These are phyloP conservation scores for Annulohypoxylon maeteangense DNA, from an alignment of 495 filamentous ascomycete species.

Conservation along the genomic window DNA sequence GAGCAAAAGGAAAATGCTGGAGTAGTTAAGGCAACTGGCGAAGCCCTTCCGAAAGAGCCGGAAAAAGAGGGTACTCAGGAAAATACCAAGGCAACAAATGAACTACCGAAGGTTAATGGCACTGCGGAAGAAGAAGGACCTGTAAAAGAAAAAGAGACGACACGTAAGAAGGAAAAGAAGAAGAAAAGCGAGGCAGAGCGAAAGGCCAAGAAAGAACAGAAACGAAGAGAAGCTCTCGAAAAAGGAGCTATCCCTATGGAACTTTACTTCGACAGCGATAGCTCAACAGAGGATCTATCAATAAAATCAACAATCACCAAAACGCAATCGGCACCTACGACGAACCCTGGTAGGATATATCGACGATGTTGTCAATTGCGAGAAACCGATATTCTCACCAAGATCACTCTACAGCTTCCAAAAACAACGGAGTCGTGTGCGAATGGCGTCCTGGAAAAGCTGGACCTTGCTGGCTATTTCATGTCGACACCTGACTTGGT, in stretches of 20 bases:
- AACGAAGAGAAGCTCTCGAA: constrained; percentile 78
- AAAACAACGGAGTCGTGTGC: constrained; percentile 68
- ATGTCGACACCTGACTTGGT: constrained; percentile 84
- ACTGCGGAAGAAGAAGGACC: constrained; percentile 41
- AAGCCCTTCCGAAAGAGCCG: constrained; percentile 50
- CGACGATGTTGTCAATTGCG: constrained; percentile 92
- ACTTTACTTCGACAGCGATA: constrained; percentile 69
- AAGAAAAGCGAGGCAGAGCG: constrained; percentile 89
- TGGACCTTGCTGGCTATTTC: constrained; percentile 86
- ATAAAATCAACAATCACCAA: constrained; percentile 53
- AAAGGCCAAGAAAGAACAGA: constrained; percentile 86
- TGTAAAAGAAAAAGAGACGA: constrained; percentile 60
- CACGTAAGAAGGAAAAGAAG: constrained; percentile 88
- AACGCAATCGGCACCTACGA: constrained; percentile 78
- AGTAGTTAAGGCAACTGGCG: constrained; percentile 57
- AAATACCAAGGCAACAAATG: constrained; percentile 30
- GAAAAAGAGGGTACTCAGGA: constrained; percentile 38
- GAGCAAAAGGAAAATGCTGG: constrained; percentile 63
- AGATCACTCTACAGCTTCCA: constrained; percentile 87
- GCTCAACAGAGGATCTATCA: constrained; percentile 49
- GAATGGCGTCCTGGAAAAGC: constrained; percentile 76
- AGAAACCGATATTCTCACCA: constrained; percentile 89
- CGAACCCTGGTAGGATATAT: constrained; percentile 92
- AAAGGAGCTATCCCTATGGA: constrained; percentile 86
- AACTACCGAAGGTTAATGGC: constrained; percentile 45